A percentile compares a stretch with the other conserved stretches of the same genome.
phyloP scores from a whole-genome alignment of 352 stramenopile species.

The Albugo laibachii region DNA sequence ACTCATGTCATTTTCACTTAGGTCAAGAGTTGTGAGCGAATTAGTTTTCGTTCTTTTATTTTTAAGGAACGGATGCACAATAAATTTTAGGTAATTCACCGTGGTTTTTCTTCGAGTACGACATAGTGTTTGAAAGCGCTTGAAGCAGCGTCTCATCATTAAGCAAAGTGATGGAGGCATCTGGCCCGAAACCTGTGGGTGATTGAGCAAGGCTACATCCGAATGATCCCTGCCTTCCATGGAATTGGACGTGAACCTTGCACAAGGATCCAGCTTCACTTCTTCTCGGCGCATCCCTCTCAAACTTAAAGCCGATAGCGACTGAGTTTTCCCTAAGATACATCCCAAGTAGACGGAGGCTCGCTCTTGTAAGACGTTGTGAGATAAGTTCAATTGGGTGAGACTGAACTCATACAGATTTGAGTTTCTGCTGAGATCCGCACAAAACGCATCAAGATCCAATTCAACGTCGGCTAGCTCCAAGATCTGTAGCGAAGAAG shows the following conservation, averaged over 20 bases:
- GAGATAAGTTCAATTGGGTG: slow-evolving; percentile 32
- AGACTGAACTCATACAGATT: slow-evolving; percentile 47
- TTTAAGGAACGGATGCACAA: too few species aligned
- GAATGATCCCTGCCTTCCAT: too few species aligned
- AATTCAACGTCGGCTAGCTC: slow-evolving; percentile 37
- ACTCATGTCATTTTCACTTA: slow-evolving; percentile 60
- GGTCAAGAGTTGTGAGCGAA: slow-evolving; percentile 15
- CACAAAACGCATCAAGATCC: slow-evolving; percentile 27
- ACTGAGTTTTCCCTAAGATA: slow-evolving; percentile 44
- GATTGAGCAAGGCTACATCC: too few species aligned
- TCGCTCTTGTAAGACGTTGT: slow-evolving; percentile 32
- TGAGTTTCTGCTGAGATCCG: slow-evolving; percentile 37
- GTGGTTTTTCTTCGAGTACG: too few species aligned
- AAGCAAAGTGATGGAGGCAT: too few species aligned
- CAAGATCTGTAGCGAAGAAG: slow-evolving; percentile 30
- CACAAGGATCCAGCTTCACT: too few species aligned
- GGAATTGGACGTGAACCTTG: too few species aligned
- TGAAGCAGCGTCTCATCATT: too few species aligned
- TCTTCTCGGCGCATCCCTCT: slow-evolving; percentile 23
- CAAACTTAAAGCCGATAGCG: slow-evolving; percentile 31
- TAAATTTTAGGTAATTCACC: too few species aligned
- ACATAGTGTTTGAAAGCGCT: too few species aligned
- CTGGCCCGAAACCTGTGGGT: too few species aligned
- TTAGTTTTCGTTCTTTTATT: too few species aligned
- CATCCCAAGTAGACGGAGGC: slow-evolving; percentile 29